Conservation (phyloP, 2,329 filamentous ascomycete species). For the Triangularia verruculosa region DNA sequence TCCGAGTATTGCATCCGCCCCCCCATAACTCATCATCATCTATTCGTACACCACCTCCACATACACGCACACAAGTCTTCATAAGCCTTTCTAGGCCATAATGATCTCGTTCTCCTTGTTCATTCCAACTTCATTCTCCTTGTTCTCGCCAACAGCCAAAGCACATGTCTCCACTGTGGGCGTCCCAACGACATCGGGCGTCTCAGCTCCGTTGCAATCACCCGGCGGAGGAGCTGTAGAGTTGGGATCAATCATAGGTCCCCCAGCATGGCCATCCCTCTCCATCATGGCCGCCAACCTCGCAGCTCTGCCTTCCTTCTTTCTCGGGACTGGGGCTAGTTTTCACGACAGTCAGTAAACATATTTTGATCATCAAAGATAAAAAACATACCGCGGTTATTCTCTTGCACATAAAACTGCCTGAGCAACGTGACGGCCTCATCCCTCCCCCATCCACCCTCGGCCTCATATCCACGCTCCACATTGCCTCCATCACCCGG, state of each 20-base stretch:
- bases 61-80: background rate
- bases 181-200: background rate
- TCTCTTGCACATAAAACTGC: slow-evolving; percentile 97
- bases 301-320: slow-evolving; percentile 55
- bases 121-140: background rate
- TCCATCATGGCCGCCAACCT: slow-evolving; percentile 52
- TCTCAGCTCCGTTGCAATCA: background rate
- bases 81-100: background rate
- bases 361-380: background rate
- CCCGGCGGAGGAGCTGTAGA: background rate
- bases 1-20: background rate
- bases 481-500: slow-evolving; percentile 63
- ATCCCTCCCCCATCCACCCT: slow-evolving; percentile 83
- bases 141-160: background rate
- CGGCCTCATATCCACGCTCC: slow-evolving; percentile 75
- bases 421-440: slow-evolving; percentile 90
- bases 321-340: slow-evolving; percentile 49
- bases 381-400: slow-evolving; percentile 71
- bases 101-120: background rate
- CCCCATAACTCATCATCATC: background rate
- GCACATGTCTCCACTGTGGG: background rate
- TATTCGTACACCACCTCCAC: background rate
- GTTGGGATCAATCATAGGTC: slow-evolving; percentile 22
- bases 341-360: background rate
- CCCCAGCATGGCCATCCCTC: slow-evolving; percentile 34